Conservation (phyloP, 1,284 basidiomycete species). For the Naganishia cerealis region DNA sequence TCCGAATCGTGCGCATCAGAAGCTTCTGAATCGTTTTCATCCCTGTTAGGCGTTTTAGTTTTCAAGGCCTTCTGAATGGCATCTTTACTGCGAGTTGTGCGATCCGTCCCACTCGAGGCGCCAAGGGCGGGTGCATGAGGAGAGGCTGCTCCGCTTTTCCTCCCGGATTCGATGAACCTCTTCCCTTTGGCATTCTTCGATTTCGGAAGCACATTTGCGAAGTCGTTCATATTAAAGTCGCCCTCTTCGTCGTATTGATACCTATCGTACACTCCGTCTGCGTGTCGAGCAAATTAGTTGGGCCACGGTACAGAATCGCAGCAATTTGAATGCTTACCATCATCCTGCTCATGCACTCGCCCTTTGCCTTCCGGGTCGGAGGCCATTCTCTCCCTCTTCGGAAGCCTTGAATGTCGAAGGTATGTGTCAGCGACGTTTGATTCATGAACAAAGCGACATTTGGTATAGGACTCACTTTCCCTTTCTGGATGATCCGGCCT, state of each 20-base stretch:
- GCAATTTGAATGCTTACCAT: constrained; percentile 2
- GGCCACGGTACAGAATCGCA: not conserved
- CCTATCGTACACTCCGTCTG: constrained; percentile 5
- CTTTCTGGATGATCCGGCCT: constrained; percentile 28
- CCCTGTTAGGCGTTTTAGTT: constrained; percentile 64
- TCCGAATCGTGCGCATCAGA: constrained; percentile 64
- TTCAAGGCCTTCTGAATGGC: constrained; percentile 44
- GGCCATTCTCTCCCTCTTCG: constrained; percentile 23
- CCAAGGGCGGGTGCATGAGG: not conserved
- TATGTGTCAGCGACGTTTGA: not conserved
- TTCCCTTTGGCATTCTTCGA: not conserved
- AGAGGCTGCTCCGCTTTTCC: constrained; percentile 6
- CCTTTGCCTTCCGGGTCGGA: not conserved
- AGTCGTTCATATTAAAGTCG: constrained; percentile 20
- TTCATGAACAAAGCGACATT: not conserved
- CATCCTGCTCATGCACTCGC: not conserved
- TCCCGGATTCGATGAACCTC: not conserved
- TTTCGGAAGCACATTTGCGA: constrained; percentile 1
- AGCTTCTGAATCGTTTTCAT: constrained; percentile 65
- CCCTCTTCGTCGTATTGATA: constrained; percentile 2
- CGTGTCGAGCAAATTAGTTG: not conserved
- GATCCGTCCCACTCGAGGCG: not conserved
- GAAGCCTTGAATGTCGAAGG: not conserved
- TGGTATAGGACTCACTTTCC: constrained; percentile 15
- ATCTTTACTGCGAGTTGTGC: constrained; percentile 22